Base-by-base conservation (phyloP, 2,329 filamentous ascomycete genomes). In the Trichoderma simmonsii region DNA sequence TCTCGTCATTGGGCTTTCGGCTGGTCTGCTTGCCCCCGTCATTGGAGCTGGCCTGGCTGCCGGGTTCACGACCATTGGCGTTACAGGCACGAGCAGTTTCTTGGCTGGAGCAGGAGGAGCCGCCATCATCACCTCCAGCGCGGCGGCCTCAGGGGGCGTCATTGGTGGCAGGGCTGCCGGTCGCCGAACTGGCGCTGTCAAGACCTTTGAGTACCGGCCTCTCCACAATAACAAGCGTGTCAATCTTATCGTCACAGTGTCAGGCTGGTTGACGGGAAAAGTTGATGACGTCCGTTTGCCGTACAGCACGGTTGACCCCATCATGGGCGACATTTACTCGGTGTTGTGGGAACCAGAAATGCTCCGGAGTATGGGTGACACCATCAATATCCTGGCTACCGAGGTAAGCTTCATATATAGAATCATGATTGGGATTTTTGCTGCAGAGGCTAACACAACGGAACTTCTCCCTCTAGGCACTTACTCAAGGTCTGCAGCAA, bases 261-360 rank as follows among this genome's bases (percentile, higher is more conserved):
- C 95, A 0, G 96, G 96, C 4, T 99, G 96, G 96, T 97, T 99
- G 92, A 98, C 94, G 54, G 96, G 97, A 77, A 98, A 97, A 79
- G 91, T 97, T 68, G 96, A 99, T 82, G 96, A 99, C 80, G 95
- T 99, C 64, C 93, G 96, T 73, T 83, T 99, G 78, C 96, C 96
- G 8, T 99, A 93, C 82, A 98, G 94, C 83, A 99, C 97, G 0
- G 92, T 99, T 7, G 95, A 99, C 80, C 94, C 97, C 0, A 89
- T 98, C 74, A 99, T 99, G 96, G 96, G 96, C 14, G 96, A 99
- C 79, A 91, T 99, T 18, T 99, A 99, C 83, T 98, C 95, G 0
- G 91, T 99, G 12, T 86, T 97, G 72, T 99, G 96, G 95, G 96
- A 99, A 81, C 97, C 96, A 3, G 96, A 99, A 79, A 97, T 99